These are phyloP conservation scores for Phytophthora sansomeana DNA, from an alignment of 352 stramenopile species.

Conservation along the genomic window DNA sequence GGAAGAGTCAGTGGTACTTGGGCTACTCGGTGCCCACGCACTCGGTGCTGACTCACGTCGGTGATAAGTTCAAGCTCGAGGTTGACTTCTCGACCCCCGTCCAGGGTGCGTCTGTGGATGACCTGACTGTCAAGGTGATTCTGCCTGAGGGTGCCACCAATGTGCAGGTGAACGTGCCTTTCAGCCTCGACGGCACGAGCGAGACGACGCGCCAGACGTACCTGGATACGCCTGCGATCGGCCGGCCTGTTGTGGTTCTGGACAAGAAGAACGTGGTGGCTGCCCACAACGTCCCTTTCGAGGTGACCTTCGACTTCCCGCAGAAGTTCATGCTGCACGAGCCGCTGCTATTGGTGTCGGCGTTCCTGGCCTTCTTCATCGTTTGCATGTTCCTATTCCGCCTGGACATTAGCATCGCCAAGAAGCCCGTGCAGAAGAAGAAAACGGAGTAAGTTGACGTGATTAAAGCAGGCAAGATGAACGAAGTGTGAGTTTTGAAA, in stretches of 20 bases:
- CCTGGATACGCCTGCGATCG: slow-evolving; percentile 82
- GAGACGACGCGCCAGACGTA: slow-evolving; percentile 84
- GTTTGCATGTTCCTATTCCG: slow-evolving; percentile 89
- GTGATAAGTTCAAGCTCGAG: slow-evolving; percentile 83
- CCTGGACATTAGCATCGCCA: slow-evolving; percentile 80
- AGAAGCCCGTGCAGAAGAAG: slow-evolving; percentile 52
- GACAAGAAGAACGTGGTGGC: slow-evolving; percentile 87
- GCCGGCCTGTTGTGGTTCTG: slow-evolving; percentile 83
- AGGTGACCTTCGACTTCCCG: slow-evolving; percentile 89
- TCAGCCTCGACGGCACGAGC: slow-evolving; percentile 63
- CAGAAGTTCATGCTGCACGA: slow-evolving; percentile 87
- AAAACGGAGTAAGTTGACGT: slow-evolving; percentile 70
- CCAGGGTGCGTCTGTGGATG: slow-evolving; percentile 81
- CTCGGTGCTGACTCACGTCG: slow-evolving; percentile 71
- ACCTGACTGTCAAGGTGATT: slow-evolving; percentile 90
- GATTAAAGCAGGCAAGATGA: slow-evolving; percentile 18
- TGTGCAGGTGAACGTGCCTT: slow-evolving; percentile 81
- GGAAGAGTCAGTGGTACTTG: slow-evolving; percentile 91
- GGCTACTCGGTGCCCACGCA: slow-evolving; percentile 89
- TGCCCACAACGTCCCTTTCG: slow-evolving; percentile 85
- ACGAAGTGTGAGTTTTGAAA: slow-evolving; percentile 24
- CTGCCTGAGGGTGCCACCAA: slow-evolving; percentile 84
- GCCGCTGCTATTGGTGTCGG: slow-evolving; percentile 85
- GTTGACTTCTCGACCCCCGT: slow-evolving; percentile 89
- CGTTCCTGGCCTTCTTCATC: slow-evolving; percentile 86